Evolutionary conservation across 495 filamentous ascomycete genomes (phyloP), one percentile per base, ranked within the genome.

Genomic region (Aspergillus olivimuriae): DNA sequence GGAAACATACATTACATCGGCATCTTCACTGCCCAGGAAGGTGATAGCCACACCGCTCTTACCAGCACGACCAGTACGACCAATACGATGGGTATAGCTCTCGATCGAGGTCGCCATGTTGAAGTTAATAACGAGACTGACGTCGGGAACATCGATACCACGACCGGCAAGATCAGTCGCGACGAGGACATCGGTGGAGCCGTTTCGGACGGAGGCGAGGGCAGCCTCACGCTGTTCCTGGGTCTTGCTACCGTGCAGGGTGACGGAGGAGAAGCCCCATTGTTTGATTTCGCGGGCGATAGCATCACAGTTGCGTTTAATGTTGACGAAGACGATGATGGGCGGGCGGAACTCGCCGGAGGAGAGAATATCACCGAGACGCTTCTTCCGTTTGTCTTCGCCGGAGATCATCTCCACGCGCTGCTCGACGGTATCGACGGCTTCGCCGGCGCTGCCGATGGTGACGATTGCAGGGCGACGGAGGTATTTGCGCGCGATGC

Each of bases 251-350:
- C 94, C 92, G 63, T 97, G 92, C 26, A 99, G 69, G 0, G 91
- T 97, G 55, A 94, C 90, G 1, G 86, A 82, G 11, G 82, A 87
- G 68, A 87, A 91, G 51, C 94, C 94, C 78, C 90, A 88, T 41
- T 89, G 81, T 58, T 94, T 94, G 75, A 99, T 92, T 58, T 97
- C 91, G 45, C 87, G 76, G 1, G 92, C 92, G 22, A 99, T 83
- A 41, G 90, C 88, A 62, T 99, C 92, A 71, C 89, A 95, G 70
- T 97, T 97, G 47, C 91, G 87, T 65, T 97, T 99, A 83, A 97
- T 96, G 64, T 99, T 99, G 76, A 99, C 92, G 59, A 99, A 99
- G 40, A 97, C 92, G 58, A 99, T 97, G 64, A 99, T 90, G 16
- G 92, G 92, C 1, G 94, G 83, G 3, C 77, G 74, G 69, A 95